Percentiles rank a stretch among this genome's conserved stretches.
These are phyloP conservation scores for Saturnispora zaruensis DNA, from an alignment of 805 yeast species.

Conservation along the genomic window DNA sequence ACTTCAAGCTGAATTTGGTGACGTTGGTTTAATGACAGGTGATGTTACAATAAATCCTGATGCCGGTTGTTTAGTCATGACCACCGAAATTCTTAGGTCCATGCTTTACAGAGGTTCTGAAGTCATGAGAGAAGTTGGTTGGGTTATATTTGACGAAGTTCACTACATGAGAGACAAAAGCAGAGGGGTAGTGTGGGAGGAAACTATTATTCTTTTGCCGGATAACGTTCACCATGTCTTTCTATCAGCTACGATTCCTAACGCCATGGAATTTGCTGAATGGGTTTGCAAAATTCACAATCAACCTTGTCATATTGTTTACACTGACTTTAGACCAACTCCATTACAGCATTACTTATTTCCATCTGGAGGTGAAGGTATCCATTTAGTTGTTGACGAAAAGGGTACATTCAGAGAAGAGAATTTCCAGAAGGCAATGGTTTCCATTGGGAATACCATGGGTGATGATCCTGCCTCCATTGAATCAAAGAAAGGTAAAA, in stretches of 20 bases:
- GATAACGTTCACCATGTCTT: constrained; percentile 90
- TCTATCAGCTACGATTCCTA: constrained; percentile 92
- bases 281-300: constrained; percentile 94
- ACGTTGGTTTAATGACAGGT: constrained; percentile 92
- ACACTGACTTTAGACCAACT: constrained; percentile 97
- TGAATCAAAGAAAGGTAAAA: constrained; percentile 56
- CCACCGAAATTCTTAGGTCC: constrained; percentile 89
- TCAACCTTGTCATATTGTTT: constrained; percentile 98
- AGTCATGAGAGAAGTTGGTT: constrained; percentile 91
- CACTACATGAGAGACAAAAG: constrained; percentile 96
- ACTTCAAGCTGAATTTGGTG: constrained; percentile 31
- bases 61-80: constrained; percentile 94
- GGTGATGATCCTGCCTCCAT: constrained; percentile 76
- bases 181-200: constrained; percentile 99
- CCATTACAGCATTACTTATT: constrained; percentile 95
- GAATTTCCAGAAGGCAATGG: constrained; percentile 97
- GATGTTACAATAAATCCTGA: constrained; percentile 97
- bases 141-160: constrained; percentile 95
- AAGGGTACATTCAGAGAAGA: constrained; percentile 94
- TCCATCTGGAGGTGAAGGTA: constrained; percentile 99
- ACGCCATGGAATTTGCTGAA: constrained; percentile 97
- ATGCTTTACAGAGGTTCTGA: constrained; percentile 98
- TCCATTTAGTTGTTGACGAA: constrained; percentile 95
- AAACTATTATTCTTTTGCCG: constrained; percentile 94
- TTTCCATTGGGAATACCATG: constrained; percentile 68